A percentile compares a stretch with the other conserved stretches of the same genome.
Conservation (phyloP, 2,329 filamentous ascomycete species). For the Didymella pinodella region DNA sequence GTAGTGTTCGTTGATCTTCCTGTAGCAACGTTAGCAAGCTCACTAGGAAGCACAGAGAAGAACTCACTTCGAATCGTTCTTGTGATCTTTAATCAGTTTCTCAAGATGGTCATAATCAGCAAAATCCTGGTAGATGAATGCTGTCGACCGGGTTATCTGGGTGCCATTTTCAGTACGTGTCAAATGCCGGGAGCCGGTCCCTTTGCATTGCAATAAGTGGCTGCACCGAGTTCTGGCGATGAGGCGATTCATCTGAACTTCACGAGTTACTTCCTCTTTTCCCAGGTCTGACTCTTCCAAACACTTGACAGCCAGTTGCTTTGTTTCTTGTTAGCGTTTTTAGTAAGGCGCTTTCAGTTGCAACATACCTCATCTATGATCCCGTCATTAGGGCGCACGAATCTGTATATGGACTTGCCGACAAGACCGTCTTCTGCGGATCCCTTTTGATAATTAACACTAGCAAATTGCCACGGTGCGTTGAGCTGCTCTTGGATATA, state of each 20-base stretch:
- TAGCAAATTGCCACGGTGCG: conserved; percentile 4
- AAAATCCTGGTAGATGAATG: conserved; percentile 8
- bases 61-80: neutral
- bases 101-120: neutral
- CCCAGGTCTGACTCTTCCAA: neutral
- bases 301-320: conserved; percentile 7
- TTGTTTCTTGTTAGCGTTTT: neutral
- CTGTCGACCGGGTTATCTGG: neutral
- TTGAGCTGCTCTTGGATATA: conserved; percentile 1
- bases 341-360: neutral
- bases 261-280: neutral
- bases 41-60: no score
- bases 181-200: neutral
- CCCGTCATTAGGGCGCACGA: neutral
- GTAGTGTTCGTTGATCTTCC: neutral
- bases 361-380: conserved; percentile 1
- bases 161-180: neutral
- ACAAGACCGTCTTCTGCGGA: neutral
- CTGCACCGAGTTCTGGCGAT: neutral
- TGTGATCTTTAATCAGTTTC: neutral
- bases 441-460: neutral
- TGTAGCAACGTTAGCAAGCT: neutral
- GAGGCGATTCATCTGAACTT: neutral
- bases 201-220: conserved; percentile 1
- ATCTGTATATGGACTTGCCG: neutral